These are phyloP conservation scores for Populus davidiana DNA, from an alignment of 345 rosid species.

Conservation along the genomic window DNA sequence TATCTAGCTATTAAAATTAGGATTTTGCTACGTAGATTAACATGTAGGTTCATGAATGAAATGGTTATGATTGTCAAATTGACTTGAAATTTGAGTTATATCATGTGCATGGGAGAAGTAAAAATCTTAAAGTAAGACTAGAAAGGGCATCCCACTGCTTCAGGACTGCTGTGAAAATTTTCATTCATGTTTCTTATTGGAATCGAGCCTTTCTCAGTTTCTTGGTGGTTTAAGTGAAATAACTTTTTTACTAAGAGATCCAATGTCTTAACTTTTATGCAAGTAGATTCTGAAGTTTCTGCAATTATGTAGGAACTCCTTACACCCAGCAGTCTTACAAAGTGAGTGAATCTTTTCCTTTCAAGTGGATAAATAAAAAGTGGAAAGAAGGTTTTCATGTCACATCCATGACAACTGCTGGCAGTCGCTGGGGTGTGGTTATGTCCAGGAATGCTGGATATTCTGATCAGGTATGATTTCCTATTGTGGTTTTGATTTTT, in stretches of 20 bases:
- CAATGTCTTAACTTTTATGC: background rate
- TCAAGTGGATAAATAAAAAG: conserved; percentile 96
- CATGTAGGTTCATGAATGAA: background rate
- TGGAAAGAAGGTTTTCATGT: conserved; percentile 99
- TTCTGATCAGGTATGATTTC: conserved; percentile 29
- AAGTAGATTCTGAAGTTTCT: conserved; percentile 18
- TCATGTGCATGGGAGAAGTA: background rate
- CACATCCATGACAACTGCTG: conserved; percentile 94
- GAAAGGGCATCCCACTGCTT: background rate
- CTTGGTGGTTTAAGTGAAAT: background rate
- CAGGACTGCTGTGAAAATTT: background rate
- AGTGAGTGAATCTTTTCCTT: conserved; percentile 97
- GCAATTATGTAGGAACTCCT: conserved; percentile 63
- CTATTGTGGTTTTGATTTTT: background rate
- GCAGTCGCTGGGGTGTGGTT: conserved; percentile 41
- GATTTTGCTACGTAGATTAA: background rate
- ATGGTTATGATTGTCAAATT: background rate
- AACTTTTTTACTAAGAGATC: background rate
- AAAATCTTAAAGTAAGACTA: background rate
- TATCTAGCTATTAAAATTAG: background rate
- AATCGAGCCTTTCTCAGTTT: background rate
- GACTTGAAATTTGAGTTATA: background rate
- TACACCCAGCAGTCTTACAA: conserved; percentile 97
- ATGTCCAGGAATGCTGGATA: conserved; percentile 39
- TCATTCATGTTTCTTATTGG: background rate